Evolutionary conservation across 1,139 yeast species (phyloP).

Genomic region (Suhomyces chickasaworum): DNA sequence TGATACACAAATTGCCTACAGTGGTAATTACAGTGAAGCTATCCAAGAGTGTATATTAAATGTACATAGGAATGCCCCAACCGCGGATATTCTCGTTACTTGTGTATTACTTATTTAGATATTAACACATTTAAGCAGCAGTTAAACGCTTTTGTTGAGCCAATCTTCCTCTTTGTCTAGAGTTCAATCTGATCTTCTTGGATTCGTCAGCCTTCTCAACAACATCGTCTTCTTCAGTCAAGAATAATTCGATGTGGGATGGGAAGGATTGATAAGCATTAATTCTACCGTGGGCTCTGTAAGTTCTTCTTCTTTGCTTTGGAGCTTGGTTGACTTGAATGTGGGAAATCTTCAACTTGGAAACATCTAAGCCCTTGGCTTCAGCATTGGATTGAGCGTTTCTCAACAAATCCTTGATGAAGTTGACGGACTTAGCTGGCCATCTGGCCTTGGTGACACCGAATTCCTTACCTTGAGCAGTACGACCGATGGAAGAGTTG

Average conservation of each 20-base stretch:
- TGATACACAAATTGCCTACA: neutral
- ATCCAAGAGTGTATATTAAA: conserved; percentile 13
- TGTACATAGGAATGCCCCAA: conserved; percentile 13
- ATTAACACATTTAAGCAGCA: conserved; percentile 29
- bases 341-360: conserved; percentile 93
- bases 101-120: conserved; percentile 15
- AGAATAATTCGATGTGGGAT: conserved; percentile 96
- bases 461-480: conserved; percentile 99
- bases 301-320: conserved; percentile 99
- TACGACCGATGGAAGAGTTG: conserved; percentile 96
- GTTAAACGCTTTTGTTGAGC: conserved; percentile 76
- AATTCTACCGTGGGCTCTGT: conserved; percentile 99
- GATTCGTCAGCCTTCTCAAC: conserved; percentile 92
- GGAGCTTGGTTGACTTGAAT: conserved; percentile 99
- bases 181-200: conserved; percentile 75
- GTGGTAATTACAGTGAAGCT: neutral
- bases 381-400: conserved; percentile 99
- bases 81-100: conserved; percentile 13
- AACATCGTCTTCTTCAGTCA: conserved; percentile 93
- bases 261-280: conserved; percentile 99
- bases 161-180: conserved; percentile 94
- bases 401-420: conserved; percentile 89
- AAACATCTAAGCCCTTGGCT: conserved; percentile 96
- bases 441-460: conserved; percentile 99
- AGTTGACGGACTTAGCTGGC: conserved; percentile 99